Evolutionary conservation across 2,329 filamentous ascomycete genomes (phyloP).

Genomic region (Colletotrichum filicis): DNA sequence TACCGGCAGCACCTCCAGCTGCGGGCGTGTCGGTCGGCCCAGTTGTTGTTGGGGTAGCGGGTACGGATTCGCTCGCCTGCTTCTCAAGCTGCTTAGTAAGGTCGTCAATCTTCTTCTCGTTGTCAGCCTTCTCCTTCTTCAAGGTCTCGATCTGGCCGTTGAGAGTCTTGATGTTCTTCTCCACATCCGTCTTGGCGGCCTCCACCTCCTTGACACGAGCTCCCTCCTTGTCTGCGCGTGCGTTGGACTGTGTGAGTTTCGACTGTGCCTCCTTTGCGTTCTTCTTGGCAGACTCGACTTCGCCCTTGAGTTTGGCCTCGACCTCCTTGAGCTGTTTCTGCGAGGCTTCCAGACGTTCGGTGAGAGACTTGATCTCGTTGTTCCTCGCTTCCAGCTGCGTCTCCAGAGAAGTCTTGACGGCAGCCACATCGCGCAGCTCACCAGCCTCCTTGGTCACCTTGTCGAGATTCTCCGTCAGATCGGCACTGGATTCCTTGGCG

Average conservation of each 20-base stretch:
- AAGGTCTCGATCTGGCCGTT: slow-evolving; percentile 55
- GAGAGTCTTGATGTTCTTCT: slow-evolving; percentile 52
- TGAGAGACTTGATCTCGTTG: slow-evolving; percentile 60
- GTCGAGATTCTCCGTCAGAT: slow-evolving; percentile 75
- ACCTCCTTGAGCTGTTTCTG: slow-evolving; percentile 57
- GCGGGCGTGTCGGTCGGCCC: slow-evolving; percentile 38
- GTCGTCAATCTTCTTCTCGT: slow-evolving; percentile 53
- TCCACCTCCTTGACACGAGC: slow-evolving; percentile 44
- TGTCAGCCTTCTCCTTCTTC: slow-evolving; percentile 50
- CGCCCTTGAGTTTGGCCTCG: slow-evolving; percentile 46
- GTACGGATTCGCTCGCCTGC: slow-evolving; percentile 33
- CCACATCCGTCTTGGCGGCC: slow-evolving; percentile 53
- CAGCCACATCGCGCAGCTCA: slow-evolving; percentile 54
- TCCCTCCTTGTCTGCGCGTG: slow-evolving; percentile 42
- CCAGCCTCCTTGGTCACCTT: slow-evolving; percentile 72
- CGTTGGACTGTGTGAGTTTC: slow-evolving; percentile 41
- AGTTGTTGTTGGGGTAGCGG: slow-evolving; percentile 34
- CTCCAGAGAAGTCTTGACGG: slow-evolving; percentile 58
- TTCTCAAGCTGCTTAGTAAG: slow-evolving; percentile 49
- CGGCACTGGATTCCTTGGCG: slow-evolving; percentile 75
- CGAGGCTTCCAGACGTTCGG: slow-evolving; percentile 57
- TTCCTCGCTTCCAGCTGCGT: slow-evolving; percentile 60
- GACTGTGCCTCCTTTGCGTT: slow-evolving; percentile 40
- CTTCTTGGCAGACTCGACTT: slow-evolving; percentile 41
- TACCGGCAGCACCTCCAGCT: slow-evolving; percentile 38